A percentile compares a stretch with the other conserved stretches of the same genome.
phyloP scores from a whole-genome alignment of 352 stramenopile species.

The Phytophthora sp. region DNA sequence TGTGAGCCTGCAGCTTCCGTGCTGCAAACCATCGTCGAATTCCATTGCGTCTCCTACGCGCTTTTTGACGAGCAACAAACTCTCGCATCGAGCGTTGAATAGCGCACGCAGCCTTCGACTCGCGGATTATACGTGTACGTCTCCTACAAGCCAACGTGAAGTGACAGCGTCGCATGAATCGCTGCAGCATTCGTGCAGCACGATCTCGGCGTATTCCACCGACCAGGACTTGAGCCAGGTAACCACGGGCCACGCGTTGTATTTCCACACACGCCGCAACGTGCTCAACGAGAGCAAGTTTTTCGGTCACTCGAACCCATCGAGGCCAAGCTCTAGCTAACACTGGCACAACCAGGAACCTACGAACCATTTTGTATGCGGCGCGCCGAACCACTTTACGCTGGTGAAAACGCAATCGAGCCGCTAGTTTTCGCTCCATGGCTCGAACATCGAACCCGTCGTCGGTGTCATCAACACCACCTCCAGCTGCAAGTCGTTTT shows the following conservation, averaged over 20 bases:
- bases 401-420: constrained; percentile 46
- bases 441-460: constrained; percentile 55
- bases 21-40: constrained; percentile 46
- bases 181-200: constrained; percentile 34
- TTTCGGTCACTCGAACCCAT: constrained; percentile 28
- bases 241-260: constrained; percentile 45
- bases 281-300: constrained; percentile 24
- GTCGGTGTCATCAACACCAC: constrained; percentile 3
- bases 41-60: constrained; percentile 19
- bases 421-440: constrained; percentile 54
- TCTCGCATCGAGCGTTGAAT: constrained; percentile 42
- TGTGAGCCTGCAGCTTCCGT: constrained; percentile 48
- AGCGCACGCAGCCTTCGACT: constrained; percentile 20
- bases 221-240: constrained; percentile 10
- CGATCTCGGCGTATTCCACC: constrained; percentile 25
- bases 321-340: constrained; percentile 39
- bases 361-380: constrained; percentile 44
- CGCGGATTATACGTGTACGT: constrained; percentile 8
- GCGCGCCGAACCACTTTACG: constrained; percentile 31
- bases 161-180: constrained; percentile 38
- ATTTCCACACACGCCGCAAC: constrained; percentile 42
- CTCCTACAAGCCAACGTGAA: constrained; percentile 22
- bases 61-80: constrained; percentile 34
- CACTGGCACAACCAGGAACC: constrained; percentile 40
- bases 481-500: not conserved